Base-by-base conservation (phyloP, 345 rosid genomes). In the Geranium rotundifolium region DNA sequence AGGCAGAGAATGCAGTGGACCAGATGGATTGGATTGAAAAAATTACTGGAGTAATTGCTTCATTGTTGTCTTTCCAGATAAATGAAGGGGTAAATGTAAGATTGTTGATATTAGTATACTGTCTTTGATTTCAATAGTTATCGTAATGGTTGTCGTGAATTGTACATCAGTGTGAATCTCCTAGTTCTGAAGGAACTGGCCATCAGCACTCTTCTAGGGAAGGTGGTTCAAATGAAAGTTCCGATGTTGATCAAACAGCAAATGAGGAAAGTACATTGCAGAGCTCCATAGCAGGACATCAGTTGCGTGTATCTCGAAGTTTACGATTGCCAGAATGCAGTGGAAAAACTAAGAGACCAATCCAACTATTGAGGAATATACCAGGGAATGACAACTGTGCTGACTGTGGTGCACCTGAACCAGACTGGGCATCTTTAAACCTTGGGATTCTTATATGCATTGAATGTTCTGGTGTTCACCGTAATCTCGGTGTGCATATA, bases 11-110 rank as follows among this genome's bases (percentile, higher is more conserved):
- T 71, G 93, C 93, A 20, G 75, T 82, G 34, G 99, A 95, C 77
- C 97, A 90, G 75, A 95, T 82, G 96, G 99, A 90, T 72, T 95
- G 99, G 99, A 87, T 95, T 68, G 97, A 95, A 64, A 95, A 95
- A 79, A 95, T 90, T 74, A 95, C 93, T 1, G 99, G 97, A 67
- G 99, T 95, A 74, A 95, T 95, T 80, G 88, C 99, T 62, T 95
- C 99, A 54, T 81, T 95, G 50, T 95, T 90, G 60, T 88, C 97
- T 70, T 90, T 90, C 59, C 99, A 90, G 77, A 85, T 88, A 63
- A 95, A 97, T 63, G 96, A 86, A 65, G 83, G 88, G 75, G 99
- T 95, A 79, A 46, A 7, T 46, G 8, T 46, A 46, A 46, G 52
- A 46, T 7, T 46, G 52, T 46, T 23, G 54, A 16, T 29, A 37